Evolutionary conservation across 2,329 filamentous ascomycete species (phyloP).

Genomic region (Fragosphaeria purpurea): DNA sequence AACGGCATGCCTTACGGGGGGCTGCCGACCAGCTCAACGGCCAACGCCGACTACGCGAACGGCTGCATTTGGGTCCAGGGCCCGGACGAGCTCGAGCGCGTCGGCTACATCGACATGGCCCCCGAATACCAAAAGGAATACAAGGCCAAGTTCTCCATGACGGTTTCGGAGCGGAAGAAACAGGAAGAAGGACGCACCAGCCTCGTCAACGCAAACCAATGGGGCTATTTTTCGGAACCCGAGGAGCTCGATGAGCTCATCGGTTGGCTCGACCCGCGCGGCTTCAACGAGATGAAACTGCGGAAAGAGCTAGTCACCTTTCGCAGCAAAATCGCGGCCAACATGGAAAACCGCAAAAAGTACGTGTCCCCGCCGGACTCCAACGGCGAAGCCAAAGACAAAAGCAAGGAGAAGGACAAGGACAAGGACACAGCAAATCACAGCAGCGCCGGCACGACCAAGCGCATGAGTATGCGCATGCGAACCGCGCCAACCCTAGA

Average conservation of each 20-base stretch:
- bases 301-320: constrained; percentile 75
- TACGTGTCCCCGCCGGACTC: constrained; percentile 51
- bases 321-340: constrained; percentile 62
- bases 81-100: constrained; percentile 76
- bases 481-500: constrained; percentile 31
- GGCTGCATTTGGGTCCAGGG: constrained; percentile 95
- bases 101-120: constrained; percentile 74
- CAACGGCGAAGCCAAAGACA: constrained; percentile 25
- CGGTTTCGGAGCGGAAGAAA: constrained; percentile 73
- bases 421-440: not conserved
- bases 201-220: constrained; percentile 67
- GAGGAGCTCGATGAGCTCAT: constrained; percentile 70
- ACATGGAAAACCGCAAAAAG: constrained; percentile 70
- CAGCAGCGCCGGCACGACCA: constrained; percentile 11
- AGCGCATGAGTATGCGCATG: constrained; percentile 37
- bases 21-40: constrained; percentile 78
- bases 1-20: constrained; percentile 96
- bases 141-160: constrained; percentile 66
- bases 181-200: constrained; percentile 76
- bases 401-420: constrained; percentile 16
- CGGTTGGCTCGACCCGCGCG: constrained; percentile 79
- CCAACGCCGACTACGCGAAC: constrained; percentile 80
- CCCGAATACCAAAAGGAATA: constrained; percentile 67
- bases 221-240: constrained; percentile 83
- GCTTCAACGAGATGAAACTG: constrained; percentile 75